These are phyloP conservation scores for Suillus subalutaceus DNA, from an alignment of 768 basidiomycete species.

Conservation along the genomic window DNA sequence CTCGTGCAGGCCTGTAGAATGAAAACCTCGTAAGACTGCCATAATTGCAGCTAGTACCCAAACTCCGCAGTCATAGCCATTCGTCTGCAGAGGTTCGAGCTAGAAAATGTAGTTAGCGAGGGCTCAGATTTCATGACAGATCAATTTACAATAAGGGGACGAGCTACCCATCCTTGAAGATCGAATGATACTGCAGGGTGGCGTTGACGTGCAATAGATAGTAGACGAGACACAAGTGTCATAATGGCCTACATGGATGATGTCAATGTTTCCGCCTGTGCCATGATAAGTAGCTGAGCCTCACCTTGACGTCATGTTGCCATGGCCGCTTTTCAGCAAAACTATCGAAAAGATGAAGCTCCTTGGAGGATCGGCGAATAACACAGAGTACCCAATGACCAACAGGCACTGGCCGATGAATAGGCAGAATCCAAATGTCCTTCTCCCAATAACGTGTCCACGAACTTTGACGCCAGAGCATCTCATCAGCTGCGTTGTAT, in stretches of 20 bases:
- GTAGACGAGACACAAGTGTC: background rate
- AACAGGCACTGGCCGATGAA: background rate
- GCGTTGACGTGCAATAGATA: background rate
- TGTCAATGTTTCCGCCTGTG: background rate
- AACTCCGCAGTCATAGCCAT: background rate
- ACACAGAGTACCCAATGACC: background rate
- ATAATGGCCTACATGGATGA: background rate
- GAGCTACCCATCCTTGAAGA: background rate
- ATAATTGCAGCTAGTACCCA: background rate
- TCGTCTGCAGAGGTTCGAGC: background rate
- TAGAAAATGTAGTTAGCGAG: background rate
- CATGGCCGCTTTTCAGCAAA: background rate
- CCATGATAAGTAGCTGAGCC: background rate
- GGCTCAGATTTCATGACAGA: background rate
- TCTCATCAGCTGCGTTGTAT: conserved; percentile 5
- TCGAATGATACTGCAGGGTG: background rate
- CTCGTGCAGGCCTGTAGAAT: background rate
- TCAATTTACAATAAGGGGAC: background rate
- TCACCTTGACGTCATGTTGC: background rate
- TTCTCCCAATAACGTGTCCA: conserved; percentile 31
- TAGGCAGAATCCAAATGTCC: conserved; percentile 37
- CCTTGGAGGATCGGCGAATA: background rate
- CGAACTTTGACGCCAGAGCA: conserved; percentile 24
- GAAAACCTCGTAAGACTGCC: background rate
- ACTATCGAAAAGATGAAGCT: background rate